These are phyloP conservation scores for Xylariaceae sp. DNA, from an alignment of 2,329 filamentous ascomycete genomes.

Conservation along the genomic window DNA sequence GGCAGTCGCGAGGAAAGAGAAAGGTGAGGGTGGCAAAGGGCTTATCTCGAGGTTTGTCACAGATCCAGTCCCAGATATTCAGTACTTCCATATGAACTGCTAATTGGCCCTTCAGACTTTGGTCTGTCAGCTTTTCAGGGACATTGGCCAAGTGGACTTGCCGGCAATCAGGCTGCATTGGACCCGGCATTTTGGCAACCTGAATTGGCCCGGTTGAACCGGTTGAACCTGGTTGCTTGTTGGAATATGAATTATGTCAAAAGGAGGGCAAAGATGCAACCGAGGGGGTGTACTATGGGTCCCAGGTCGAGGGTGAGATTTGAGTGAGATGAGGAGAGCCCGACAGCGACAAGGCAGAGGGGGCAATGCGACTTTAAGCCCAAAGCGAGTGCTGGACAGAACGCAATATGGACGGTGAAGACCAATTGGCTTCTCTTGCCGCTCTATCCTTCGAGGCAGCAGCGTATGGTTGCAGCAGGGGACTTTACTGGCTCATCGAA, in stretches of 20 bases:
- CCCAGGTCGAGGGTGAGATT: neutral
- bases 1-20: conserved; percentile 35
- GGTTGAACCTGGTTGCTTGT: neutral
- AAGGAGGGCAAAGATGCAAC: neutral
- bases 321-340: neutral
- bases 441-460: neutral
- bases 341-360: neutral
- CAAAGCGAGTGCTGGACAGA: neutral
- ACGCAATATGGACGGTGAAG: neutral
- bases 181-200: conserved; percentile 13
- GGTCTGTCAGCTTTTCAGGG: conserved; percentile 37
- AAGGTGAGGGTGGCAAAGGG: conserved; percentile 41
- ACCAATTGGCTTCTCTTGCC: neutral
- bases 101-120: conserved; percentile 37
- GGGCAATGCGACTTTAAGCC: neutral
- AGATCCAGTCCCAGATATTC: conserved; percentile 39
- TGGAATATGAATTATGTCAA: neutral
- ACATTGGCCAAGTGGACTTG: conserved; percentile 44
- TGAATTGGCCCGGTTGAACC: neutral
- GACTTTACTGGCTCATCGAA: neutral
- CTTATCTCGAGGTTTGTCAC: conserved; percentile 38
- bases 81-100: conserved; percentile 37
- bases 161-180: conserved; percentile 28
- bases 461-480: neutral
- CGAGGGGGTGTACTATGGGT: neutral